These are phyloP conservation scores for Apophysomyces trapeziformis DNA, from an alignment of 371 early-diverging fungal species.

Conservation along the genomic window DNA sequence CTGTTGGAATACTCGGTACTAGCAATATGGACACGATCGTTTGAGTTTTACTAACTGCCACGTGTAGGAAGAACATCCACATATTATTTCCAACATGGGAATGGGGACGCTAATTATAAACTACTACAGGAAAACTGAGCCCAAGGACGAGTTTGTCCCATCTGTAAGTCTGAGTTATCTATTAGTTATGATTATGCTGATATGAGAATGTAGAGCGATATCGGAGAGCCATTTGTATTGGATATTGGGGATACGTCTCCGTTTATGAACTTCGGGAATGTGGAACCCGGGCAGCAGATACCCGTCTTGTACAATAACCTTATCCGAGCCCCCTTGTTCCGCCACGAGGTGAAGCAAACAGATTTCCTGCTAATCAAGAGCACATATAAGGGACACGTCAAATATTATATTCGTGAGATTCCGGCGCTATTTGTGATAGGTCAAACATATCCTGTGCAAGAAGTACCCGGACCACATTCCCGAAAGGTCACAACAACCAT, in stretches of 20 bases:
- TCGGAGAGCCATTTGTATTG: slow-evolving; percentile 88
- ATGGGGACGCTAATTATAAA: slow-evolving; percentile 98
- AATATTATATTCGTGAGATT: slow-evolving; percentile 87
- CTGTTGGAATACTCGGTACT: slow-evolving; percentile 93
- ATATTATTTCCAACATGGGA: slow-evolving; percentile 92
- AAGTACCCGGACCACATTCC: slow-evolving; percentile 98
- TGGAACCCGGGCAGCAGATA: slow-evolving; percentile 90
- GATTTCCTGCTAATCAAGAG: slow-evolving; percentile 89
- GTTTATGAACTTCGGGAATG: slow-evolving; percentile 96
- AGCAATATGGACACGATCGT: neutral
- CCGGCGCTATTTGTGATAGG: slow-evolving; percentile 93
- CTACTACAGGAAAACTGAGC: slow-evolving; percentile 95
- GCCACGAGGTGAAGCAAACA: slow-evolving; percentile 73
- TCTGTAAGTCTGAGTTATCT: slow-evolving; percentile 38
- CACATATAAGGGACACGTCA: slow-evolving; percentile 74
- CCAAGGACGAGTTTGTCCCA: slow-evolving; percentile 80
- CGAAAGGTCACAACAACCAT: slow-evolving; percentile 94
- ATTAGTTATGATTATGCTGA: neutral
- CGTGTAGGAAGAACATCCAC: slow-evolving; percentile 96
- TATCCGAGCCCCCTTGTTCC: slow-evolving; percentile 95
- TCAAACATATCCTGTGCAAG: slow-evolving; percentile 96
- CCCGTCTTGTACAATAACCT: slow-evolving; percentile 95
- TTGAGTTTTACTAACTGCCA: neutral
- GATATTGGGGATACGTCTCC: slow-evolving; percentile 98
- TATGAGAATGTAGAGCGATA: slow-evolving; percentile 52